Evolutionary conservation across 2,329 filamentous ascomycete species (phyloP).

Genomic region (Phyllosticta paracitricarpa): DNA sequence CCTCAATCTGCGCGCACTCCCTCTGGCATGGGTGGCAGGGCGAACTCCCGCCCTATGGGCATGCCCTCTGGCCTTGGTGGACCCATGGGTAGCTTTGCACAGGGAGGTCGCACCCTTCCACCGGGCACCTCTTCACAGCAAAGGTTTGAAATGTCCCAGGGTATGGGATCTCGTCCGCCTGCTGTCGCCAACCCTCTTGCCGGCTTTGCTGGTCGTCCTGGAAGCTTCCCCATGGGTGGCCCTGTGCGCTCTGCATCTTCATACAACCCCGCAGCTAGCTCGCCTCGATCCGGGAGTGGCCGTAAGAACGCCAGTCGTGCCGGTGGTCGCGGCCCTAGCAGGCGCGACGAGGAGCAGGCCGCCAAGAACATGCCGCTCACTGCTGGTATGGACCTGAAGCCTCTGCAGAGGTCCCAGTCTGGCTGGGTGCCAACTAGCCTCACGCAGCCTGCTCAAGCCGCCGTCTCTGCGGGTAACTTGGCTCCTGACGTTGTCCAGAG

Average conservation of each 20-base stretch:
- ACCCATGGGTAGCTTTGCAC: constrained; percentile 61
- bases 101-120: constrained; percentile 49
- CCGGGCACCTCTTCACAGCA: constrained; percentile 68
- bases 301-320: constrained; percentile 42
- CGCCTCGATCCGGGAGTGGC: constrained; percentile 59
- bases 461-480: constrained; percentile 44
- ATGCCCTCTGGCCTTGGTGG: constrained; percentile 13
- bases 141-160: constrained; percentile 45
- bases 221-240: constrained; percentile 52
- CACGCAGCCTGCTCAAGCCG: constrained; percentile 32
- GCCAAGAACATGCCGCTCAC: constrained; percentile 90
- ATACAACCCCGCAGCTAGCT: constrained; percentile 54
- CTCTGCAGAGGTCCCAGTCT: constrained; percentile 58
- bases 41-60: constrained; percentile 23
- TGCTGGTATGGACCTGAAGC: constrained; percentile 68
- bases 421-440: constrained; percentile 88
- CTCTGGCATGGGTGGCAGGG: constrained; percentile 38
- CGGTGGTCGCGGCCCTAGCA: constrained; percentile 38
- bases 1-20: constrained; percentile 51
- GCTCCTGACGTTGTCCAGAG: constrained; percentile 90
- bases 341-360: constrained; percentile 53
- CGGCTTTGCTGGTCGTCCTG: constrained; percentile 48
- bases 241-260: constrained; percentile 57
- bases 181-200: constrained; percentile 44
- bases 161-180: constrained; percentile 15